These are phyloP conservation scores for Termitomyces sp. DNA, from an alignment of 768 basidiomycete species.

Conservation along the genomic window DNA sequence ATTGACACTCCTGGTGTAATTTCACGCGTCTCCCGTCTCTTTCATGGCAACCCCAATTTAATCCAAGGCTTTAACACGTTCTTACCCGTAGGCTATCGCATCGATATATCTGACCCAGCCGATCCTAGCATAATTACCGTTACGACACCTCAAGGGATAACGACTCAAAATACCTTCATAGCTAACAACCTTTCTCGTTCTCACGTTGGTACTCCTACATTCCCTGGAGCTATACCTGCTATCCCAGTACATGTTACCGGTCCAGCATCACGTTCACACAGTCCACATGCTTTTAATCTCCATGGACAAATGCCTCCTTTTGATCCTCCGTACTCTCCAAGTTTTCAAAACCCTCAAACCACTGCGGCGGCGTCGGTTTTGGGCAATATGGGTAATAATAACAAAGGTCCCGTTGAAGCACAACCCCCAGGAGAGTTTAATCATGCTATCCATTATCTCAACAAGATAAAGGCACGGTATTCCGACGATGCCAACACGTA, in stretches of 20 bases:
- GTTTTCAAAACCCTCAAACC: constrained; percentile 39
- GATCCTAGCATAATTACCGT: constrained; percentile 75
- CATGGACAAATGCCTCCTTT: constrained; percentile 28
- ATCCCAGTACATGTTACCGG: constrained; percentile 28
- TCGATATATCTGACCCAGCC: constrained; percentile 75
- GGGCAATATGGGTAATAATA: constrained; percentile 50
- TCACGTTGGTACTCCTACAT: constrained; percentile 24
- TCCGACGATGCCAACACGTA: constrained; percentile 87
- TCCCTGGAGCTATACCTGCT: constrained; percentile 24
- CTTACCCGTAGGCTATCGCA: constrained; percentile 89
- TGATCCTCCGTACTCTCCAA: constrained; percentile 41
- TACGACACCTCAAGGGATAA: constrained; percentile 72
- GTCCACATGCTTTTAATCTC: constrained; percentile 41
- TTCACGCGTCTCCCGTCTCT: constrained; percentile 87
- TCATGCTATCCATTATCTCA: constrained; percentile 95
- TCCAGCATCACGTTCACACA: constrained; percentile 47
- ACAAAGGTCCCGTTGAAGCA: constrained; percentile 42
- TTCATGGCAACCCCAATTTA: constrained; percentile 83
- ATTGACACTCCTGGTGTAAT: constrained; percentile 99
- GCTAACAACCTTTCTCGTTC: constrained; percentile 19
- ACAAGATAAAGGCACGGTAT: constrained; percentile 96
- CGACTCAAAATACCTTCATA: constrained; percentile 55
- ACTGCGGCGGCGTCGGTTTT: constrained; percentile 63
- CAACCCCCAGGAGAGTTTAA: constrained; percentile 71
- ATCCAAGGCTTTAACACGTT: constrained; percentile 99